Percentiles rank a stretch among this genome's conserved stretches.
Conservation (phyloP, 768 basidiomycete species). For the Boletus rufocinnamomeus region DNA sequence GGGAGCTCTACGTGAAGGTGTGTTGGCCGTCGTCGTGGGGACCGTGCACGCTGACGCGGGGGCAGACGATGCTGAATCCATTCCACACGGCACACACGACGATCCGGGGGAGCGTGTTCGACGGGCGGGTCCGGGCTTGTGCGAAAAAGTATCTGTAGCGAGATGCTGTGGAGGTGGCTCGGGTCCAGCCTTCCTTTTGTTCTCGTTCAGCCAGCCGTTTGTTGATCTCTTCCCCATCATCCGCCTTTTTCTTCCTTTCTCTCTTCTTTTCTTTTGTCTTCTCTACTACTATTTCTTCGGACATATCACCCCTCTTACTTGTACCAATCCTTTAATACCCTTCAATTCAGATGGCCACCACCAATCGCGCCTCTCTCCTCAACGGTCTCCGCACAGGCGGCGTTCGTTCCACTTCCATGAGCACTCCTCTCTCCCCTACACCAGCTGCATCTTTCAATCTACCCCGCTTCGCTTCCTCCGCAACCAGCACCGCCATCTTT, state of each 20-base stretch:
- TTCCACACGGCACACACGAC: constrained; percentile 89
- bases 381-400: constrained; percentile 88
- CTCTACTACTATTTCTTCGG: constrained; percentile 10
- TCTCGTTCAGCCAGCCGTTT: constrained; percentile 11
- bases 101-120: constrained; percentile 82
- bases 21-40: constrained; percentile 12
- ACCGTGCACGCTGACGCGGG: background rate
- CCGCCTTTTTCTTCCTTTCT: constrained; percentile 10
- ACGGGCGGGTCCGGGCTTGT: constrained; percentile 77
- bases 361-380: constrained; percentile 80
- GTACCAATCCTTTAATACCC: constrained; percentile 29
- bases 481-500: constrained; percentile 46
- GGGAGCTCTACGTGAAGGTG: constrained; percentile 98
- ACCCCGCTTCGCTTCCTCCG: constrained; percentile 50
- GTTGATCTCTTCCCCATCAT: constrained; percentile 11
- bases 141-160: constrained; percentile 78
- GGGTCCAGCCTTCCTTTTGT: constrained; percentile 25
- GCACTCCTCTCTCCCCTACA: constrained; percentile 68
- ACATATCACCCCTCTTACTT: constrained; percentile 7
- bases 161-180: constrained; percentile 16
- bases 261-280: constrained; percentile 18
- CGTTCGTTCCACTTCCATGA: constrained; percentile 70
- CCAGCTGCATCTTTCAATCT: constrained; percentile 64
- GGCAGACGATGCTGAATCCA: constrained; percentile 87
- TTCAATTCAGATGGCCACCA: constrained; percentile 41